Evolutionary conservation across 345 rosid genomes (phyloP).

Genomic region (Gynandropsis gynandra): DNA sequence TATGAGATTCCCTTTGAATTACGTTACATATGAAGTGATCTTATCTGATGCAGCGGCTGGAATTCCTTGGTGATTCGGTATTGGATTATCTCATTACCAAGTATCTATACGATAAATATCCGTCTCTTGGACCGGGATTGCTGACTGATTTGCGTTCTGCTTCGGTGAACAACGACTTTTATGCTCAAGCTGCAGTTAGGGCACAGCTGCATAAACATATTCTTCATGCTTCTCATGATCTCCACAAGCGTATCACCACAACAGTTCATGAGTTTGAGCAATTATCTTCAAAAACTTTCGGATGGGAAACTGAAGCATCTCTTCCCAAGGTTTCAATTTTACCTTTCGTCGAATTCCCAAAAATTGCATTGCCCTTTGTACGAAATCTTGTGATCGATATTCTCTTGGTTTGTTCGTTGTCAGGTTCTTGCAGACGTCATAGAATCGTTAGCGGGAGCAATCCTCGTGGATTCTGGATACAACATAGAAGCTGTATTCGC

Average conservation of each 20-base stretch:
- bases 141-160: conserved; percentile 92
- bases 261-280: conserved; percentile 30
- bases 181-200: conserved; percentile 55
- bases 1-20: neutral
- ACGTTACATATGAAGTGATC: neutral
- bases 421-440: conserved; percentile 89
- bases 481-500: conserved; percentile 46
- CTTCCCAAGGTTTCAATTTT: conserved; percentile 63
- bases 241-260: conserved; percentile 40
- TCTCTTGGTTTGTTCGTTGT: neutral
- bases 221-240: conserved; percentile 58
- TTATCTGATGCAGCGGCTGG: conserved; percentile 60
- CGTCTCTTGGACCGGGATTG: conserved; percentile 63
- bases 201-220: conserved; percentile 59
- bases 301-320: conserved; percentile 73
- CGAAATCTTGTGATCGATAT: too few relatives aligned
- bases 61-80: conserved; percentile 88
- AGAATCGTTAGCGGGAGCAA: conserved; percentile 87
- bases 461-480: conserved; percentile 70
- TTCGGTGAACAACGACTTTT: conserved; percentile 84
- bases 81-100: conserved; percentile 69
- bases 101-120: conserved; percentile 47
- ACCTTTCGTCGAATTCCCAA: neutral
- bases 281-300: conserved; percentile 39
- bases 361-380: neutral